Percentiles rank a stretch among this genome's conserved stretches.
These are phyloP conservation scores for Artemisia tridentata DNA, from an alignment of 129 eudicot genomes.

Conservation along the genomic window DNA sequence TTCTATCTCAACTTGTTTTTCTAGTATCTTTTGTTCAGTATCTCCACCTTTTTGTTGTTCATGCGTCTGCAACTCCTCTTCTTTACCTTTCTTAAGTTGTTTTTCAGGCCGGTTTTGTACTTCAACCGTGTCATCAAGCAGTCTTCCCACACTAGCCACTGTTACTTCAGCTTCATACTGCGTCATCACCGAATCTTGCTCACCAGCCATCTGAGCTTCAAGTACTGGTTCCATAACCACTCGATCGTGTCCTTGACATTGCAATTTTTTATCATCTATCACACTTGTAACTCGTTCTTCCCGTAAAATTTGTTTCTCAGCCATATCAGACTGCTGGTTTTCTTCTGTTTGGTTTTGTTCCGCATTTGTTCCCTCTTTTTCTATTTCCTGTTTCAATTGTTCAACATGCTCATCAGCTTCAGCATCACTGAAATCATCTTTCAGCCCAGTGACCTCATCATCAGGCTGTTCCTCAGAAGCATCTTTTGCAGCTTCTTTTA, in stretches of 20 bases:
- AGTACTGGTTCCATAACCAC: background rate
- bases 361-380: background rate
- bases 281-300: background rate
- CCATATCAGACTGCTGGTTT: slow-evolving; percentile 13
- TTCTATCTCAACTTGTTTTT: background rate
- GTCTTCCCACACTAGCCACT: slow-evolving; percentile 1
- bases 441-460: slow-evolving; percentile 12
- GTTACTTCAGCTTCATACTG: slow-evolving; percentile 12
- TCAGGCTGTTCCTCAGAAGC: slow-evolving; percentile 1
- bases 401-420: slow-evolving; percentile 5
- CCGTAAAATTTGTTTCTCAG: slow-evolving; percentile 16
- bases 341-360: slow-evolving; percentile 21
- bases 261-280: too few species aligned
- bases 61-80: background rate
- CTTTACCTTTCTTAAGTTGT: background rate
- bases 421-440: slow-evolving; percentile 12
- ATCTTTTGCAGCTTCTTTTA: background rate
- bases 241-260: background rate
- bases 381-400: background rate
- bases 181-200: slow-evolving; percentile 23
- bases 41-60: background rate
- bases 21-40: background rate
- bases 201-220: background rate
- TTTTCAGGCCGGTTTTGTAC: slow-evolving; percentile 16
- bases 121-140: slow-evolving; percentile 1